These are phyloP conservation scores for Phytopythium oedochilum DNA, from an alignment of 352 stramenopile genomes.

Conservation along the genomic window DNA sequence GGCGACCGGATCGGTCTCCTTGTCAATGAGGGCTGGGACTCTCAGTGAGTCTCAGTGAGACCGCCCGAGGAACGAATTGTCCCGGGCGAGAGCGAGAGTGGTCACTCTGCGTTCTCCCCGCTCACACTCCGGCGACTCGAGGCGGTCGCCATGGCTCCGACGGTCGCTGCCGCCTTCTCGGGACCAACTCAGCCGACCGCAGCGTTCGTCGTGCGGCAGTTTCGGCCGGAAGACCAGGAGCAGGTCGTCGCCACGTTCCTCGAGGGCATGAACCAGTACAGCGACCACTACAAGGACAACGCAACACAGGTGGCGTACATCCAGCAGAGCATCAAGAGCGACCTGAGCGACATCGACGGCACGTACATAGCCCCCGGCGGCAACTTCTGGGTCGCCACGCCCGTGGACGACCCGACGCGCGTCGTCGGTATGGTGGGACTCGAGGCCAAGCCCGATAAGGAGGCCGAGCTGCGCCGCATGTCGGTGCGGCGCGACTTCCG, in stretches of 20 bases:
- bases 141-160: background rate
- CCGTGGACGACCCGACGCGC: conserved; percentile 8
- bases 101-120: no score
- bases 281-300: conserved; percentile 13
- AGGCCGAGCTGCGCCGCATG: conserved; percentile 33
- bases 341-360: conserved; percentile 23
- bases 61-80: no score
- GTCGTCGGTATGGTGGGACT: conserved; percentile 28
- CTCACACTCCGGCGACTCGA: no score
- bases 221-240: conserved; percentile 5
- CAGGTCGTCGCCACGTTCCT: conserved; percentile 15
- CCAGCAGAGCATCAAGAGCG: conserved; percentile 15
- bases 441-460: conserved; percentile 17
- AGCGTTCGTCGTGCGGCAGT: conserved; percentile 14
- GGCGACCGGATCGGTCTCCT: no score
- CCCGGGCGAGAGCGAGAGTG: no score
- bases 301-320: conserved; percentile 14
- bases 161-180: background rate
- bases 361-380: conserved; percentile 27
- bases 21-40: no score
- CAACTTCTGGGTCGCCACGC: conserved; percentile 40
- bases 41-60: background rate
- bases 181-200: background rate
- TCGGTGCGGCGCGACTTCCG: conserved; percentile 24
- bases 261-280: conserved; percentile 17